phyloP scores from a whole-genome alignment of 192 early-diverging fungal species.

The Coemansia sp. region DNA sequence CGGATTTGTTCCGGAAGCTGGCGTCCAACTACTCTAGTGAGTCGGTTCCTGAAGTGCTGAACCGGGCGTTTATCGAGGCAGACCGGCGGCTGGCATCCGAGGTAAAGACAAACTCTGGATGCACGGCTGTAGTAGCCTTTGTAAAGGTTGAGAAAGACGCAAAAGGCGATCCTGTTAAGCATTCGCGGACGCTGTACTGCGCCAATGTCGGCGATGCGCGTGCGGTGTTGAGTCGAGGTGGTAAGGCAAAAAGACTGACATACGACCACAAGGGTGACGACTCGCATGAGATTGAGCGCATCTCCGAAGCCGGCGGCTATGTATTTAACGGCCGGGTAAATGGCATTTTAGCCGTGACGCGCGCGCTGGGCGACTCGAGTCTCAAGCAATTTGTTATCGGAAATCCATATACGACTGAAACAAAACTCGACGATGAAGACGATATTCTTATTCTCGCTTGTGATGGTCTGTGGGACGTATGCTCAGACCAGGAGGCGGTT shows the following conservation, averaged over 20 bases:
- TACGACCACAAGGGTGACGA: slow-evolving; percentile 99
- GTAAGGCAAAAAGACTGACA: slow-evolving; percentile 80
- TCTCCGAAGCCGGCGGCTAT: slow-evolving; percentile 92
- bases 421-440: slow-evolving; percentile 70
- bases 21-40: slow-evolving; percentile 55
- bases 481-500: slow-evolving; percentile 89
- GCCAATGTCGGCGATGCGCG: slow-evolving; percentile 98
- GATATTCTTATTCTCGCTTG: slow-evolving; percentile 90
- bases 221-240: slow-evolving; percentile 85
- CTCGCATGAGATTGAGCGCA: slow-evolving; percentile 80
- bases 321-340: slow-evolving; percentile 98
- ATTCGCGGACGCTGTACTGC: slow-evolving; percentile 67
- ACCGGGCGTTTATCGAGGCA: slow-evolving; percentile 76
- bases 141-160: slow-evolving; percentile 44
- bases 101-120: slow-evolving; percentile 81
- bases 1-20: slow-evolving; percentile 70
- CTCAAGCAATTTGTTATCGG: slow-evolving; percentile 98
- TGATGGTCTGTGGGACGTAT: slow-evolving; percentile 99
- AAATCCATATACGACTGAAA: slow-evolving; percentile 93
- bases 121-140: slow-evolving; percentile 86
- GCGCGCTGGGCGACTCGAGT: slow-evolving; percentile 89
- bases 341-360: slow-evolving; percentile 91
- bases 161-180: slow-evolving; percentile 11
- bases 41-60: slow-evolving; percentile 77
- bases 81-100: slow-evolving; percentile 78